Evolutionary conservation across 148 eudicot genomes (phyloP).

Genomic region (Simmondsia chinensis): DNA sequence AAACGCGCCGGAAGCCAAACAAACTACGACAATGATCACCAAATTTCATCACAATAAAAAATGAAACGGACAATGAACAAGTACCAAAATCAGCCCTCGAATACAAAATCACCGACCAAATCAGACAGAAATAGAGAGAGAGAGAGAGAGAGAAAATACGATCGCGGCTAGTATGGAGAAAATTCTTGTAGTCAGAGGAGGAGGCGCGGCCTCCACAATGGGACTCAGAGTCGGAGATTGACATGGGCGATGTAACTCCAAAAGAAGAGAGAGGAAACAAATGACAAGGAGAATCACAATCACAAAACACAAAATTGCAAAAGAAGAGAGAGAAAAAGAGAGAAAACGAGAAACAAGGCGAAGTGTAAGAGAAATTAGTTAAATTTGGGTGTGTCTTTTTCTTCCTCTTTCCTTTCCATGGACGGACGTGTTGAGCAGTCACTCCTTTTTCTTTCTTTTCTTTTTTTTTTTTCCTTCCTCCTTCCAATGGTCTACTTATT

Average conservation of each 20-base stretch:
- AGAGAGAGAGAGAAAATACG: slow-evolving; percentile 29
- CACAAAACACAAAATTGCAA: too few species aligned
- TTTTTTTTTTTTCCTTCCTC: neutral
- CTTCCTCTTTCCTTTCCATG: neutral
- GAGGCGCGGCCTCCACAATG: slow-evolving; percentile 20
- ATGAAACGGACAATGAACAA: too few species aligned
- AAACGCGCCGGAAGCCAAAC: too few species aligned
- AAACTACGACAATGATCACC: too few species aligned
- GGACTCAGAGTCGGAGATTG: slow-evolving; percentile 63
- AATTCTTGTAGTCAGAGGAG: slow-evolving; percentile 49
- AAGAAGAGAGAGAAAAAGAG: neutral
- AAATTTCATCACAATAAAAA: too few species aligned
- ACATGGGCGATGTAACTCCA: slow-evolving; percentile 33
- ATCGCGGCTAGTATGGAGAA: slow-evolving; percentile 72
- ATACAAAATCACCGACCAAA: too few species aligned
- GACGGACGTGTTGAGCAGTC: slow-evolving; percentile 28
- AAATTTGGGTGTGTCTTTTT: slow-evolving; percentile 9
- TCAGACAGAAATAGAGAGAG: neutral
- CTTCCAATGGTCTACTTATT: too few species aligned
- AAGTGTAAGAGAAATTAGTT: slow-evolving; percentile 20
- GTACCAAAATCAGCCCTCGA: too few species aligned
- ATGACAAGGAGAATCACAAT: slow-evolving; percentile 11
- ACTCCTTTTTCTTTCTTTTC: neutral
- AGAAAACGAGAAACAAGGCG: slow-evolving; percentile 18
- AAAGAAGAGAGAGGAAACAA: neutral